phyloP scores from a whole-genome alignment of 1,284 basidiomycete genomes.

The Boletus chippewaensis region DNA sequence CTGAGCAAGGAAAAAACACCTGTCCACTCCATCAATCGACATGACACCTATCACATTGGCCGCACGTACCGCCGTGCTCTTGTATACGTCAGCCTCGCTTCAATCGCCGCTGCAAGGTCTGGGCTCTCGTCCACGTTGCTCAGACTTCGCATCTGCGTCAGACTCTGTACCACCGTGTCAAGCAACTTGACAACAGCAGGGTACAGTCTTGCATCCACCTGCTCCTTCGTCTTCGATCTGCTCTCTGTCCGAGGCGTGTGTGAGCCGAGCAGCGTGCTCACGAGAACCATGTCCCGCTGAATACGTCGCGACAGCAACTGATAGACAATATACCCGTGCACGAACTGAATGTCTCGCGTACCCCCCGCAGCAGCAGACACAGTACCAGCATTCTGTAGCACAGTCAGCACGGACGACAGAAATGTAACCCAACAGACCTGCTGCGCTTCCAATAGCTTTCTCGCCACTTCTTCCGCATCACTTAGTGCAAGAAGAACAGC shows the following conservation, averaged over 20 bases:
- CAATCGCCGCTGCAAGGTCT: constrained; percentile 70
- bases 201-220: constrained; percentile 62
- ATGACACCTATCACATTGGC: not conserved
- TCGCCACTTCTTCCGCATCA: constrained; percentile 80
- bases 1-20: constrained; percentile 65
- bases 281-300: constrained; percentile 80
- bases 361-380: constrained; percentile 34
- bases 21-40: constrained; percentile 21
- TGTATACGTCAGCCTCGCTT: constrained; percentile 68
- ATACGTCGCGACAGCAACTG: constrained; percentile 82
- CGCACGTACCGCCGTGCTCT: constrained; percentile 60
- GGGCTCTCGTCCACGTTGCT: constrained; percentile 85
- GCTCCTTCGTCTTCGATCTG: constrained; percentile 39
- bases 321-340: constrained; percentile 82
- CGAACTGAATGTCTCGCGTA: constrained; percentile 69
- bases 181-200: constrained; percentile 85
- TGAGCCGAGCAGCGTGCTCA: constrained; percentile 52
- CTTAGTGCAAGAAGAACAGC: constrained; percentile 75
- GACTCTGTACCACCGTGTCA: constrained; percentile 77
- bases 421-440: constrained; percentile 43
- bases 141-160: constrained; percentile 75
- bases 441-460: constrained; percentile 73
- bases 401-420: constrained; percentile 5
- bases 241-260: constrained; percentile 31
- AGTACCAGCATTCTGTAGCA: constrained; percentile 17